Conservation (phyloP, 2,329 filamentous ascomycete species). For the Fusarium chlamydosporum region DNA sequence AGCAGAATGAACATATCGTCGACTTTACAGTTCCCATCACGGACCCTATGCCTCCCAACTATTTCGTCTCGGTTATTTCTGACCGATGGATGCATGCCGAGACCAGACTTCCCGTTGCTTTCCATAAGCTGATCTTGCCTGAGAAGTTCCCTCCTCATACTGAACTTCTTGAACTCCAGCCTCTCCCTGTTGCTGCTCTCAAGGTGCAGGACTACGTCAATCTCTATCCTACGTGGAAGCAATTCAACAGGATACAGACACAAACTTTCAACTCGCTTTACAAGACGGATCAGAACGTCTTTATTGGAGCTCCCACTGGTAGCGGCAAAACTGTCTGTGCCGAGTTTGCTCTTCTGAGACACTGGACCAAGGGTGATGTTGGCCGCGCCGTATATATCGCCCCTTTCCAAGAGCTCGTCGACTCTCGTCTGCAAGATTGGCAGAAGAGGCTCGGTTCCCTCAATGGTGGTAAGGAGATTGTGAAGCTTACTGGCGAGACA, state of each 20-base stretch:
- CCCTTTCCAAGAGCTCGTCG: slow-evolving; percentile 93
- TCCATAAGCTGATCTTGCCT: slow-evolving; percentile 93
- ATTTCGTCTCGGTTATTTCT: slow-evolving; percentile 95
- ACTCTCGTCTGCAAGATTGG: slow-evolving; percentile 88
- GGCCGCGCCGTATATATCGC: slow-evolving; percentile 94
- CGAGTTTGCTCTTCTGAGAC: slow-evolving; percentile 89
- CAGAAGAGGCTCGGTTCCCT: slow-evolving; percentile 79
- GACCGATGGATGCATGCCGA: slow-evolving; percentile 99
- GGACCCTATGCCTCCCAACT: slow-evolving; percentile 98
- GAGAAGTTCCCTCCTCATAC: slow-evolving; percentile 97
- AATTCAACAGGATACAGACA: slow-evolving; percentile 98
- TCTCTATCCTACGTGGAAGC: slow-evolving; percentile 85
- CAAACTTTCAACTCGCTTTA: slow-evolving; percentile 97
- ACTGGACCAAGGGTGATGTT: slow-evolving; percentile 74
- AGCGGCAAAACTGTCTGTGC: slow-evolving; percentile 98
- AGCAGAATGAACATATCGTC: slow-evolving; percentile 92
- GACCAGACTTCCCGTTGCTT: slow-evolving; percentile 91
- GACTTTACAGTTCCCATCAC: slow-evolving; percentile 97
- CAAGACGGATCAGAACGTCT: slow-evolving; percentile 91
- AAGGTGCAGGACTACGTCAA: slow-evolving; percentile 86
- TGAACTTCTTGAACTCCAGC: slow-evolving; percentile 90
- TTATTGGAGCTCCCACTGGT: slow-evolving; percentile 91
- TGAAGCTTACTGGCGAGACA: slow-evolving; percentile 94
- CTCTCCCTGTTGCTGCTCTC: slow-evolving; percentile 87
- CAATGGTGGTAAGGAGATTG: slow-evolving; percentile 86